Base-by-base conservation (phyloP, 768 basidiomycete species). In the Pulveroboletus sp. region DNA sequence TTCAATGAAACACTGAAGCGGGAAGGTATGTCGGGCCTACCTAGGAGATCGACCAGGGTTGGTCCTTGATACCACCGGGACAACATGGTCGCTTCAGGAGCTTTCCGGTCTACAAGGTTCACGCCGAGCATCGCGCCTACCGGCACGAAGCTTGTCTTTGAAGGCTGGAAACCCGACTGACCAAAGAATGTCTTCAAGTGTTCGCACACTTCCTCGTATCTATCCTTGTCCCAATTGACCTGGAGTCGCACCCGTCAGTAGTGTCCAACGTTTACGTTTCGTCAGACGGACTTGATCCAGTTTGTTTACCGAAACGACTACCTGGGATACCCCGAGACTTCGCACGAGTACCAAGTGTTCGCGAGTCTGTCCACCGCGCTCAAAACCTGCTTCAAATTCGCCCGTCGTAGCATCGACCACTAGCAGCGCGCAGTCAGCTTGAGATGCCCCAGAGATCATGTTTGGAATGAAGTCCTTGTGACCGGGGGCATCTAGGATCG, bases 391-490 rank as follows among this genome's bases (percentile, higher is more conserved):
- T 68, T 99, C 96, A 57, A 99, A 99, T 63, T 94, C 93, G 17
- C 95, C 95, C 1, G 76, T 82, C 6, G 85, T 76, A 2, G 93
- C 85, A 65, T 96, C 96, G 23, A 99, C 84, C 4, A 98, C 94
- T 19, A 98, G 81, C 8, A 98, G 69, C 0, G 96, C 93, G 40
- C 91, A 91, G 58, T 98, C 96, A 0, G 95, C 96, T 68, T 97
- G 96, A 2, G 94, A 85, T 7, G 96, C 95, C 1, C 96, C 96
- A 0, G 94, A 97, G 45, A 99, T 99, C 95, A 98, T 98, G 64
- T 98, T 98, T 1, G 96, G 96, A 54, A 99, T 88, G 60, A 98
- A 98, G 63, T 99, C 96, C 56, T 85, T 87, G 69, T 99, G 96
- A 0, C 96, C 96, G 0, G 96, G 96, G 0, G 95, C 95, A 60